Percentiles rank a stretch among this genome's conserved stretches.
Evolutionary conservation across 139 green algal genomes (phyloP).

Genomic region (Micractinium conductrix): DNA sequence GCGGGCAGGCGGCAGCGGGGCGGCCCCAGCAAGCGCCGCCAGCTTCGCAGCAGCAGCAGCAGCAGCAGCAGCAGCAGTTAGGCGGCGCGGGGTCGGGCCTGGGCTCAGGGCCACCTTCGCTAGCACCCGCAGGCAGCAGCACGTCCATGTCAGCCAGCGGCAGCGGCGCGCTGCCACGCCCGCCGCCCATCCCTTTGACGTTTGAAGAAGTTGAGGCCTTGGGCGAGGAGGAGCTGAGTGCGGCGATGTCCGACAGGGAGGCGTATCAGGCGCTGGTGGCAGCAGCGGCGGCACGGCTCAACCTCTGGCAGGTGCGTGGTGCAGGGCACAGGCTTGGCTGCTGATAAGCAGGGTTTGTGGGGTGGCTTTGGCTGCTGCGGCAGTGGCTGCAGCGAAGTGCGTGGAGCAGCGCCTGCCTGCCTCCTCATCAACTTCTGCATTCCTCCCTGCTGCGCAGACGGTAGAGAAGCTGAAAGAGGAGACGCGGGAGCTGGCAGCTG

Average conservation of each 20-base stretch:
- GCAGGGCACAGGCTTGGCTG: no score
- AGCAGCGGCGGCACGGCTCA: background rate
- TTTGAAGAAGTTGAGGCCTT: conserved; percentile 47
- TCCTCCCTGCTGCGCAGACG: background rate
- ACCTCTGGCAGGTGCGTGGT: conserved; percentile 4
- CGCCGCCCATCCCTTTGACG: background rate
- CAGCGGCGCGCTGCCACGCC: background rate
- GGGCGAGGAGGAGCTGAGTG: conserved; percentile 44
- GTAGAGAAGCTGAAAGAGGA: background rate
- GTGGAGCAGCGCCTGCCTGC: background rate
- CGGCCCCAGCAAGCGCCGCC: background rate
- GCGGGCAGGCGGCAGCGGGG: background rate
- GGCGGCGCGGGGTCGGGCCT: background rate
- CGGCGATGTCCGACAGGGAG: conserved; percentile 47
- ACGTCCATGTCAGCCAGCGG: conserved; percentile 1
- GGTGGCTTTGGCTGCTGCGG: background rate
- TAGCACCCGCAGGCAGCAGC: background rate
- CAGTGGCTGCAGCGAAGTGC: background rate
- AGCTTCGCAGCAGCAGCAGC: background rate
- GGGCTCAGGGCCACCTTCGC: no score
- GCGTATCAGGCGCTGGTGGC: conserved; percentile 46
- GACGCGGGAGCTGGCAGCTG: conserved; percentile 27
- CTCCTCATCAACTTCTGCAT: background rate
- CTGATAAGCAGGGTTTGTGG: no score
- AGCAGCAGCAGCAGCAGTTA: background rate